Percentiles rank a stretch among this genome's conserved stretches.
Conservation (phyloP, 257 asterid species). For the Hygrophila difformis region DNA sequence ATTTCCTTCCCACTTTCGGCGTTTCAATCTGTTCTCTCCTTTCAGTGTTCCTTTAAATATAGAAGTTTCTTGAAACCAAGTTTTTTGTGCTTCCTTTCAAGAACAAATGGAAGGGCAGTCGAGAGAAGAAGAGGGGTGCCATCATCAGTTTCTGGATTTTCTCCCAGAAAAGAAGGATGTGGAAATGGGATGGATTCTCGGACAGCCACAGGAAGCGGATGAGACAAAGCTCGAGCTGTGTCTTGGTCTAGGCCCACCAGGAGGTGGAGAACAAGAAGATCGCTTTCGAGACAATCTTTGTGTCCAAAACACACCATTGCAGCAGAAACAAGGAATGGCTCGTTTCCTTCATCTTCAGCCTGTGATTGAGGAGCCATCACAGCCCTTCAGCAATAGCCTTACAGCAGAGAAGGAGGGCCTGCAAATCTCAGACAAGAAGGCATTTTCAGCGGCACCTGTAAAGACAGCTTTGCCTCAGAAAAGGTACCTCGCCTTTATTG, state of each 20-base stretch:
- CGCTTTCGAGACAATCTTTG: neutral
- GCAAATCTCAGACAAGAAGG: conserved; percentile 42
- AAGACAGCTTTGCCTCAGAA: conserved; percentile 69
- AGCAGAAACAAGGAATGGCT: conserved; percentile 25
- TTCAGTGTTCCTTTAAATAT: no score
- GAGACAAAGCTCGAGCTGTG: conserved; percentile 62
- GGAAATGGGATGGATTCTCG: conserved; percentile 27
- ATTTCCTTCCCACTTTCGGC: no score
- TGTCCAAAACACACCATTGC: conserved; percentile 9
- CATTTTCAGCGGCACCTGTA: conserved; percentile 31
- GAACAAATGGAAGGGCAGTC: conserved; percentile 47
- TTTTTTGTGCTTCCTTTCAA: no score
- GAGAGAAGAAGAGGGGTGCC: conserved; percentile 35
- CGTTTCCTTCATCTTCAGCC: conserved; percentile 38
- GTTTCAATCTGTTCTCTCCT: no score
- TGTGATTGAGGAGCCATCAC: conserved; percentile 51
- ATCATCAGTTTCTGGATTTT: conserved; percentile 51
- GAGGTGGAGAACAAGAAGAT: conserved; percentile 21
- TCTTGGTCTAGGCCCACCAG: conserved; percentile 85
- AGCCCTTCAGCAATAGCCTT: conserved; percentile 36
- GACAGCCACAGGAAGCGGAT: conserved; percentile 33
- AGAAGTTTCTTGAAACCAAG: no score
- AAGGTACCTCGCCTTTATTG: conserved; percentile 45
- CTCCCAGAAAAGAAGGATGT: conserved; percentile 27
- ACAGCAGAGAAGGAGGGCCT: conserved; percentile 12